Percentiles rank a stretch among this genome's conserved stretches.
Conservation (phyloP, 192 early-diverging fungal species). For the Coemansia brasiliensis region DNA sequence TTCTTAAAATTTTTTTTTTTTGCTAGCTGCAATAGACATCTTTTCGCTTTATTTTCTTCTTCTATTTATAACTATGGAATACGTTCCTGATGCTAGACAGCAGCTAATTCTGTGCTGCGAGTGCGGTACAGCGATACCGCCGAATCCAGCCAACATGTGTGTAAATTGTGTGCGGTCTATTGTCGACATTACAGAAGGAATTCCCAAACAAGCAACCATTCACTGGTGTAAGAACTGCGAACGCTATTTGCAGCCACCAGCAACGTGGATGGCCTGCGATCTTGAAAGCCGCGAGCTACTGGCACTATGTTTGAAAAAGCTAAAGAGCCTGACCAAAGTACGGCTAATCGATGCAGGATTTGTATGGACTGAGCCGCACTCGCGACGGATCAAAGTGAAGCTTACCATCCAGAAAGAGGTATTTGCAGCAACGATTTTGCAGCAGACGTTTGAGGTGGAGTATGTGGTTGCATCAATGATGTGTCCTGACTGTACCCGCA, state of each 20-base stretch:
- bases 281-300: slow-evolving; percentile 91
- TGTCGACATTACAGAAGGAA: slow-evolving; percentile 98
- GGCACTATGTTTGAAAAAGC: slow-evolving; percentile 89
- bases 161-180: slow-evolving; percentile 95
- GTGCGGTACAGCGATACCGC: slow-evolving; percentile 91
- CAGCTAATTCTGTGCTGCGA: slow-evolving; percentile 79
- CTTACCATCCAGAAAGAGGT: slow-evolving; percentile 99
- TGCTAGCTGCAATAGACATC: neutral
- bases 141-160: slow-evolving; percentile 98
- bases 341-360: slow-evolving; percentile 96
- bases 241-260: slow-evolving; percentile 93
- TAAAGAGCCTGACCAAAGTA: slow-evolving; percentile 89
- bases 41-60: neutral
- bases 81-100: slow-evolving; percentile 47
- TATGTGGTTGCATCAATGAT: slow-evolving; percentile 89
- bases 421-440: slow-evolving; percentile 90
- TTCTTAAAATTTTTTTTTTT: slow-evolving; percentile 3
- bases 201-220: slow-evolving; percentile 93
- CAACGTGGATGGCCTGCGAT: slow-evolving; percentile 82
- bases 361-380: slow-evolving; percentile 96
- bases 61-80: slow-evolving; percentile 42
- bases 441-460: slow-evolving; percentile 96
- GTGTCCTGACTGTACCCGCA: slow-evolving; percentile 92
- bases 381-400: slow-evolving; percentile 92
- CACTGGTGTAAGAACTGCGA: slow-evolving; percentile 98